phyloP scores from a whole-genome alignment of 2,329 filamentous ascomycete species.

The Ceratocystis colombiana region DNA sequence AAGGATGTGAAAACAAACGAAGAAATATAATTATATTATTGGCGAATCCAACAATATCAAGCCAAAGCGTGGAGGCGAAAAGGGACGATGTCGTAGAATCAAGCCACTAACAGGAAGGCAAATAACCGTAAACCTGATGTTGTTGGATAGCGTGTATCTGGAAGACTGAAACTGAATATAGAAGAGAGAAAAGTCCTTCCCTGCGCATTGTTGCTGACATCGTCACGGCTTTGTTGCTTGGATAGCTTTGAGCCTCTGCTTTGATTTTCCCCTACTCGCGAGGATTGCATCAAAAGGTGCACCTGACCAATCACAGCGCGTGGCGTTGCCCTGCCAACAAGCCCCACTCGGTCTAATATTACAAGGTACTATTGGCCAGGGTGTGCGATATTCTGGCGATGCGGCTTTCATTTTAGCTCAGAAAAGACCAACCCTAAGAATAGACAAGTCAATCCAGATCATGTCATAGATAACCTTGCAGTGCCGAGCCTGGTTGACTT shows the following conservation, averaged over 20 bases:
- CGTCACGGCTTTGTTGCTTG: neutral
- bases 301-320: conserved; percentile 19
- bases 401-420: neutral
- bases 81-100: neutral
- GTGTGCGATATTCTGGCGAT: neutral
- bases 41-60: neutral
- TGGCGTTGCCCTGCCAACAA: conserved; percentile 21
- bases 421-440: neutral
- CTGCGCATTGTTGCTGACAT: conserved; percentile 2
- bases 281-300: neutral
- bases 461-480: too few relatives aligned
- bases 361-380: too few relatives aligned
- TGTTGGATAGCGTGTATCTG: neutral
- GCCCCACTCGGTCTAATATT: neutral
- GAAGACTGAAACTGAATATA: neutral
- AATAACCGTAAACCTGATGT: neutral
- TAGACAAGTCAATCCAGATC: too few relatives aligned
- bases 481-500: too few relatives aligned
- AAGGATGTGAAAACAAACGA: neutral
- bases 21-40: neutral
- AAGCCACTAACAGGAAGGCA: neutral
- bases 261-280: neutral
- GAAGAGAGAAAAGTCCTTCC: neutral
- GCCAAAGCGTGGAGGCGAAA: neutral
- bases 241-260: neutral